Base-by-base conservation (phyloP, 768 basidiomycete genomes). In the Mycena indigotica region DNA sequence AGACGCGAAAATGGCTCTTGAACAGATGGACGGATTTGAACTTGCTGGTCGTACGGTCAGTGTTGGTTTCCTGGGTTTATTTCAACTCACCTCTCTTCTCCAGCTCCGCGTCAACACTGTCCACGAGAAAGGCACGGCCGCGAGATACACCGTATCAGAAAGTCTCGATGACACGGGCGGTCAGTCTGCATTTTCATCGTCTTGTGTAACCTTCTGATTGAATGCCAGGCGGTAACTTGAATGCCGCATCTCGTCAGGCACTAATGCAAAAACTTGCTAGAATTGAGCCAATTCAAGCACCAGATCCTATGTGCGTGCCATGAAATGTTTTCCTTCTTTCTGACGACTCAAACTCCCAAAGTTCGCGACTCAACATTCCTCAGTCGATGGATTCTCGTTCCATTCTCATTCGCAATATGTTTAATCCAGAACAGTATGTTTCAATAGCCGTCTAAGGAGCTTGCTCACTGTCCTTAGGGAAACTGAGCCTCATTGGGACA, bases 201-300 rank as follows among this genome's bases (percentile, higher is more conserved):
- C 13, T 41, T 2, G 40, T 35, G n/a, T 10, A 38, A 38, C n/a
- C n/a, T 19, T 44, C 50, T 69, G 19, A 69, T 50, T 30, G 41
- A 30, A 19, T 58, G 41, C 1, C 69, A 95, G 93, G 91, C 75
- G 92, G 91, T 91, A 93, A 93, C 84, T 85, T 97, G 81, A 97
- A 97, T 80, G 92, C 92, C 81, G 92, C 91, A 69, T 93, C 94
- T 71, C 92, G 97, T 77, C 95, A 97, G 82, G 93, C 94, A 74
- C 93, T 99, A 80, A 99, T 99, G 97, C 93, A 95, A 79, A 99
- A 98, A 87, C 92, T 99, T 84, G 95, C 97, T 73, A 93, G 97
- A 80, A 91, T 86, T 76, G 91, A 93, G 67, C 79, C 83, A 44
- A 73, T 86, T 50, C 74, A 83, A 50, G 70, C 76, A 55, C 80